Conservation (phyloP, 305 asterid genomes). For the Fraxinus velutina region DNA sequence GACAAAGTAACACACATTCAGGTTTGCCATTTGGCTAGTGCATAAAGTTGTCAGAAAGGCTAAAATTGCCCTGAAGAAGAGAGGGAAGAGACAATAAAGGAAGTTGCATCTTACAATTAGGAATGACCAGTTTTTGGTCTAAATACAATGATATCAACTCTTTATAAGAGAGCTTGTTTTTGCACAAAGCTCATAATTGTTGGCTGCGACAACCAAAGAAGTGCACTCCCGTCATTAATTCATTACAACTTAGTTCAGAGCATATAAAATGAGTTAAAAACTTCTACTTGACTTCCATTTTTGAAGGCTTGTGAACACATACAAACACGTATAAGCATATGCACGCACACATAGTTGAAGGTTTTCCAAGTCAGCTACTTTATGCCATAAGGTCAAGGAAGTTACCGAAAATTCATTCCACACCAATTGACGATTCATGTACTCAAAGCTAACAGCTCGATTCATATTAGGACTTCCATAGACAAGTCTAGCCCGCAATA, state of each 20-base stretch:
- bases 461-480: constrained; percentile 92
- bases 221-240: not conserved
- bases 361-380: not conserved
- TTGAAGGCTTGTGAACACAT: not conserved
- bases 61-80: not conserved
- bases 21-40: not conserved
- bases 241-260: not conserved
- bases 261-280: not conserved
- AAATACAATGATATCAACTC: not conserved
- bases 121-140: not conserved
- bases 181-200: not conserved
- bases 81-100: not conserved
- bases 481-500: constrained; percentile 79
- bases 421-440: constrained; percentile 95
- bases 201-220: not conserved
- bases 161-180: not conserved
- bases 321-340: not conserved
- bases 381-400: constrained; percentile 16
- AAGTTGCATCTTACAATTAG: not conserved
- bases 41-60: not conserved
- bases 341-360: not conserved
- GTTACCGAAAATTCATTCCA: constrained; percentile 97
- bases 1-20: not conserved
- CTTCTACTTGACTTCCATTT: not conserved
- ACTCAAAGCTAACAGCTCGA: constrained; percentile 94